phyloP scores from a whole-genome alignment of 2,329 filamentous ascomycete genomes.

The Aspergillus bombycis region DNA sequence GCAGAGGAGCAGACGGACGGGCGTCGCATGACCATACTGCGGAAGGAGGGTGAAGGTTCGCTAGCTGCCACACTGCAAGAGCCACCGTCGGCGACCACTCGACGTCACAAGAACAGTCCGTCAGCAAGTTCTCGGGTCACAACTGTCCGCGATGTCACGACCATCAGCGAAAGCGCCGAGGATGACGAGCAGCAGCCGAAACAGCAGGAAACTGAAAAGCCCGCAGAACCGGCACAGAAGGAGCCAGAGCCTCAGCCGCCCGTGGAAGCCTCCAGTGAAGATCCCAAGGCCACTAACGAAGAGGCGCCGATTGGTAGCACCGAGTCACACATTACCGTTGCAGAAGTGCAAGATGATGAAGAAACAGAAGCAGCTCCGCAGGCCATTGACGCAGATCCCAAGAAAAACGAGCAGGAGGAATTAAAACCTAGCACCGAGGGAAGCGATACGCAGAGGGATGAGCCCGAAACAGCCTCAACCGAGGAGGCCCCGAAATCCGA shows the following conservation, averaged over 20 bases:
- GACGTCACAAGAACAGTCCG: conserved; percentile 80
- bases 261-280: conserved; percentile 14
- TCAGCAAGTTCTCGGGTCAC: conserved; percentile 78
- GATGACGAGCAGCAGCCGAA: conserved; percentile 57
- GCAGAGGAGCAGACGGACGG: conserved; percentile 29
- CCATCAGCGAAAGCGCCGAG: conserved; percentile 81
- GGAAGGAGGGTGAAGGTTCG: conserved; percentile 34
- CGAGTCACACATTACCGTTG: conserved; percentile 23
- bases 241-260: conserved; percentile 20
- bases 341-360: conserved; percentile 23
- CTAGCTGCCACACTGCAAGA: conserved; percentile 25
- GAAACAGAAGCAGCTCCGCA: conserved; percentile 11
- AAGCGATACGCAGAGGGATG: neutral
- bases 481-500: conserved; percentile 10
- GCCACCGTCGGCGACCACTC: conserved; percentile 69
- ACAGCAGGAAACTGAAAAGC: conserved; percentile 20
- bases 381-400: conserved; percentile 13
- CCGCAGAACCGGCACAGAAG: conserved; percentile 2
- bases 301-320: conserved; percentile 11
- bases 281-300: conserved; percentile 8
- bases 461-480: neutral
- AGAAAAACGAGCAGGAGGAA: conserved; percentile 8
- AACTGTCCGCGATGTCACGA: conserved; percentile 73
- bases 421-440: neutral
- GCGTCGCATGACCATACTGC: conserved; percentile 42